Base-by-base conservation (phyloP, 2,329 filamentous ascomycete genomes). In the Cytospora leucostoma region DNA sequence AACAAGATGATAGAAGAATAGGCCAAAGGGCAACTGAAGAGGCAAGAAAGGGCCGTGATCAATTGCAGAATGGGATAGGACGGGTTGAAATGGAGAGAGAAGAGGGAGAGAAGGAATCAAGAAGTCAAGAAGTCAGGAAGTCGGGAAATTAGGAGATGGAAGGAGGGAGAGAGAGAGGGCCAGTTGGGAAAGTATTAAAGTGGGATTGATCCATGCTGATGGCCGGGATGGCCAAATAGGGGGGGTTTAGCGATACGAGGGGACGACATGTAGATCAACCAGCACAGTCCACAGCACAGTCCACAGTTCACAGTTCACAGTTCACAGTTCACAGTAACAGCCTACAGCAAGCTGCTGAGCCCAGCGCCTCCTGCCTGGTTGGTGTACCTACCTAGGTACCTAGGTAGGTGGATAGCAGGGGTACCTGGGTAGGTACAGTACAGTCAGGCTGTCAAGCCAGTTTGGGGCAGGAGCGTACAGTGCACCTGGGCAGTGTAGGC, bases 21-120 rank as follows among this genome's bases (percentile, higher is more conserved):
- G 35, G 56, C 61, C 57, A 59, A 65, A 56, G 51, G 64, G 35
- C 55, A 47, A 56, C 37, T 64, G 57, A 64, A 55, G 49, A 61
- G 57, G 56, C 50, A 64, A 58, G 56, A 38, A 61, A 33, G 47
- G 55, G 64, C 64, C 64, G 52, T 54, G 49, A 50, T 64, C 62
- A 66, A 56, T 37, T 58, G 57, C 55, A 61, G 50, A 55, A 56
- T 38, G 17, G 55, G 40, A 47, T 21, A 38, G 40, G 50, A 55
- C 12, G 52, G 59, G 52, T 51, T 19, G 50, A 17, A 34, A 53
- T n/a, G 38, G 35, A 51, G 35, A 34, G 52, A 54, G 12, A 10
- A 37, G 19, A 54, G 33, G 2, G 27, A 61, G 15, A 50, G 34
- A 55, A 47, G 47, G 51, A 54, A 59, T 51, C 40, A 58, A 57